A percentile compares a stretch with the other conserved stretches of the same genome.
Conservation (phyloP, 176 grass and related monocot species). For the Bolboschoenus planiculmis region DNA sequence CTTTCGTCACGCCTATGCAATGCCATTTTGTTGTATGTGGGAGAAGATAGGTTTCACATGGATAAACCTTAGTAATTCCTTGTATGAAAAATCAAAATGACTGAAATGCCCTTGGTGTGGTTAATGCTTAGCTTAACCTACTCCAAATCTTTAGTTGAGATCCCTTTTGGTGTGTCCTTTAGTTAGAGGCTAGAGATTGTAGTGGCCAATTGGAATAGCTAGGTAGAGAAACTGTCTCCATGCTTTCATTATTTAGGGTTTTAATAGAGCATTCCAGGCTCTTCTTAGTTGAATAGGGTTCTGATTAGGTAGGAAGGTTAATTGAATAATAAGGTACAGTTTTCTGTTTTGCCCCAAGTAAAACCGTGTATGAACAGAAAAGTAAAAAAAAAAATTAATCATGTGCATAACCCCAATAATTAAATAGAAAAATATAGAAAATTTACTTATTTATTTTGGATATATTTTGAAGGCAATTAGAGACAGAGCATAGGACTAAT, state of each 20-base stretch:
- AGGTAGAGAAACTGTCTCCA: slow-evolving; percentile 13
- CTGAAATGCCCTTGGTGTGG: slow-evolving; percentile 12
- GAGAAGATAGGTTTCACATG: slow-evolving; percentile 20
- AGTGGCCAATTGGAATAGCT: not conserved
- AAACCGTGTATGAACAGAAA: not conserved
- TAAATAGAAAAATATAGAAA: not conserved
- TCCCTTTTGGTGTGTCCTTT: not conserved
- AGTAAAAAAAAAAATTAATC: too few relatives aligned
- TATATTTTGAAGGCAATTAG: not conserved
- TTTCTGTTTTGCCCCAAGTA: not conserved
- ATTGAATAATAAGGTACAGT: not conserved
- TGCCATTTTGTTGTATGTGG: slow-evolving; percentile 29
- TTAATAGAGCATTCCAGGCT: slow-evolving; percentile 26
- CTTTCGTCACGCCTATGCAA: slow-evolving; percentile 27
- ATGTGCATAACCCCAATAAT: not conserved
- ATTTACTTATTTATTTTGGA: not conserved
- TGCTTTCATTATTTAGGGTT: slow-evolving; percentile 23
- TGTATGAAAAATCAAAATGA: not conserved
- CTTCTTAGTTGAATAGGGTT: slow-evolving; percentile 22
- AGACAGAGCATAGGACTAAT: not conserved
- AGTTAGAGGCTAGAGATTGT: slow-evolving; percentile 18
- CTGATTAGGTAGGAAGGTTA: slow-evolving; percentile 40
- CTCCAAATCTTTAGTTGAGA: slow-evolving; percentile 12
- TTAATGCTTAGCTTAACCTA: not conserved
- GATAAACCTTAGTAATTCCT: not conserved